Percentiles rank a stretch among this genome's conserved stretches.
Evolutionary conservation across 768 basidiomycete genomes (phyloP).

Genomic region (Tricholoma bakamatsutake): DNA sequence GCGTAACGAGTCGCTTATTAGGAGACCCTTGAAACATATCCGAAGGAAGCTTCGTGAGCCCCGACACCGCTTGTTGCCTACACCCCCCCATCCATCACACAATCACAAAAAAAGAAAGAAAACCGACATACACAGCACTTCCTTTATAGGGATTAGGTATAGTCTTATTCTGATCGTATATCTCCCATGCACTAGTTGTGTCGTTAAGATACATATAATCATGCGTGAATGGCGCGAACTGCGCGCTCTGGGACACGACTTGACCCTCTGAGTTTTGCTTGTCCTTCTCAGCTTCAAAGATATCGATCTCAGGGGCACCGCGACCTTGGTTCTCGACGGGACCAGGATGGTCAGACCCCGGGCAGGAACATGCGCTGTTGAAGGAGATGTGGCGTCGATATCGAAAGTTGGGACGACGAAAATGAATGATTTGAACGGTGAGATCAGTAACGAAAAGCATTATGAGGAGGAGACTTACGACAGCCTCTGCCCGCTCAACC

Average conservation of each 20-base stretch:
- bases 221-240: conserved; percentile 55
- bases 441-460: background rate
- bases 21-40: conserved; percentile 58
- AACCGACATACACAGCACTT: conserved; percentile 34
- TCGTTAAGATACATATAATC: conserved; percentile 34
- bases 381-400: background rate
- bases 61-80: conserved; percentile 49
- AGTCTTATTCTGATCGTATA: conserved; percentile 27
- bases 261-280: conserved; percentile 40
- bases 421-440: background rate
- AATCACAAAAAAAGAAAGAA: background rate
- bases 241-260: conserved; percentile 68
- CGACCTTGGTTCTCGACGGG: conserved; percentile 51
- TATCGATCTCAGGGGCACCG: conserved; percentile 78
- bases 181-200: conserved; percentile 25
- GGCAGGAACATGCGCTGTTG: conserved; percentile 67
- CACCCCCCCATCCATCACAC: background rate
- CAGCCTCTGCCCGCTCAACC: conserved; percentile 71
- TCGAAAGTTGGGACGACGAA: too few relatives aligned
- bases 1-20: conserved; percentile 38
- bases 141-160: conserved; percentile 40
- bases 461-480: conserved; percentile 45
- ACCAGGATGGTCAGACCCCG: conserved; percentile 73
- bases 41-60: conserved; percentile 39
- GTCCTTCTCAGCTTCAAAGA: conserved; percentile 71